Evolutionary conservation across 192 early-diverging fungal species (phyloP), one percentile per base, ranked within the genome.

Genomic region (Mortierella claussenii): DNA sequence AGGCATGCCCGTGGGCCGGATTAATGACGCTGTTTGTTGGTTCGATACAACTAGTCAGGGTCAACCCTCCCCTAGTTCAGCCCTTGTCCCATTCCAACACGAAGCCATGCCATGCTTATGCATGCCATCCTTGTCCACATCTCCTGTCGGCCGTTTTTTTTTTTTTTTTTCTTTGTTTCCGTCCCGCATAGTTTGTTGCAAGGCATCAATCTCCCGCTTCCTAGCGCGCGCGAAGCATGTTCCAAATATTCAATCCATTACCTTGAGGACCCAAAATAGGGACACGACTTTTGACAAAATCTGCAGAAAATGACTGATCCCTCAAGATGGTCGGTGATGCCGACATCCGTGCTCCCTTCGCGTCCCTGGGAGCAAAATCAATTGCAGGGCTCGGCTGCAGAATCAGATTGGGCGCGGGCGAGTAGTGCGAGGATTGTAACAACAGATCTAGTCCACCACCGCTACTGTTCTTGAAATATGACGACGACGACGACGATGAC

Each of bases 361-460:
- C 70, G 55, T 52, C 54, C 2, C 9, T 21, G 15, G 55, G 51
- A 0, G 56, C 42, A 15, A 66, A 36, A 32, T 75, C 62, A 55
- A 60, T 36, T 5, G 40, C 48, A 1, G 70, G 70, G 18, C 62
- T 60, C 2, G 70, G 60, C 26, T 75, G 70, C 26, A 75, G 43
- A 24, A 75, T 65, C 48, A 60, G 55, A 23, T 75, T 75, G 11
- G 70, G 63, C 3, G 70, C 70, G 27, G 70, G 70, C 20, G 70
- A 75, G 27, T 63, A 63, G 34, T 50, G 44, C 18, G 69, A 49
- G 3, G 46, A 50, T 20, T 57, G 31, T 15, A 57, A 21, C 30
- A 59, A 36, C n/a, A n/a, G n/a, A n/a, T n/a, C n/a, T n/a, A n/a
- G n/a, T n/a, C n/a, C n/a, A 54, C 60, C 67, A 12, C 51, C 48